phyloP scores from a whole-genome alignment of 257 asterid species.

The Jaltomata sinuosa region DNA sequence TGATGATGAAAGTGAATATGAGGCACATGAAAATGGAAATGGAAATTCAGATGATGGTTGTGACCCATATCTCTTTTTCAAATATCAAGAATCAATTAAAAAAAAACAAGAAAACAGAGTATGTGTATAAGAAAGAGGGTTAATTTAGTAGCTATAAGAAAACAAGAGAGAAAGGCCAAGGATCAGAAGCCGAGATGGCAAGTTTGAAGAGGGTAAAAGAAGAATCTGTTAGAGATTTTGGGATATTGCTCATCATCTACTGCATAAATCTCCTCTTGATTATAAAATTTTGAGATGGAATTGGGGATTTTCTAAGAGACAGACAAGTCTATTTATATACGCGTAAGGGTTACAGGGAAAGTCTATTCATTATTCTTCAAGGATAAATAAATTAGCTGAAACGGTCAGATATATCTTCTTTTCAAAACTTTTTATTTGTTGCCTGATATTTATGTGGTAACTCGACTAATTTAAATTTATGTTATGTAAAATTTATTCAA shows the following conservation, averaged over 20 bases:
- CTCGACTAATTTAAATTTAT: too few species aligned
- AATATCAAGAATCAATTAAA: not conserved
- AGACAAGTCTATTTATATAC: not conserved
- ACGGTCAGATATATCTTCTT: not conserved
- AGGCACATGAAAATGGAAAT: constrained; percentile 27
- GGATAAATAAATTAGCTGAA: not conserved
- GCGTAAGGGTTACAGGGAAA: not conserved
- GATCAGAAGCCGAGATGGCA: constrained; percentile 83
- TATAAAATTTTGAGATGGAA: not conserved
- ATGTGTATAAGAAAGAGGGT: too few species aligned
- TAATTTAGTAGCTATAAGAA: not conserved
- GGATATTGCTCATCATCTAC: constrained; percentile 60
- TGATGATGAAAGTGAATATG: constrained; percentile 24
- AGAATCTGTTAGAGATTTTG: constrained; percentile 70
- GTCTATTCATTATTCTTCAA: not conserved
- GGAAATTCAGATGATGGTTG: constrained; percentile 32
- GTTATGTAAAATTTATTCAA: too few species aligned
- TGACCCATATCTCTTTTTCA: constrained; percentile 30
- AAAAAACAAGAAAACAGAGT: not conserved
- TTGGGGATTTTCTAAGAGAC: not conserved
- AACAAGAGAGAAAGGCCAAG: constrained; percentile 71
- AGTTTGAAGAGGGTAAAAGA: constrained; percentile 59
- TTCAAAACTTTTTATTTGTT: too few species aligned
- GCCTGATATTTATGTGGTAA: too few species aligned
- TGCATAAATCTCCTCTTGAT: not conserved